Percentiles rank a stretch among this genome's conserved stretches.
phyloP scores from a whole-genome alignment of 352 stramenopile species.

The Phytophthora pseudosyringae region DNA sequence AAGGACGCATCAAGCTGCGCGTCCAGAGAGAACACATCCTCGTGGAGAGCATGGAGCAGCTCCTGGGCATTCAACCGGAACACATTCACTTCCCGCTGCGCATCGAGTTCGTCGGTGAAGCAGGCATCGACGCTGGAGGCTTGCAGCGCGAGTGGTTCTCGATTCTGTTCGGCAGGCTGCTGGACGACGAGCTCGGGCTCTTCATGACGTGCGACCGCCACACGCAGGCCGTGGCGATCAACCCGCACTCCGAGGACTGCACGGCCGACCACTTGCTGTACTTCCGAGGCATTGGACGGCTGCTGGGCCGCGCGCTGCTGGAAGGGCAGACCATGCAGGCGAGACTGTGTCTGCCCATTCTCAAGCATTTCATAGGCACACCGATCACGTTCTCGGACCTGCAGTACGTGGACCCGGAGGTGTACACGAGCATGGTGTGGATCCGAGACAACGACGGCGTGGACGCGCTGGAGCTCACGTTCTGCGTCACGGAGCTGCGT shows the following conservation, averaged over 20 bases:
- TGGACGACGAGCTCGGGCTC: conserved; percentile 71
- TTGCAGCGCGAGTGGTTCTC: conserved; percentile 86
- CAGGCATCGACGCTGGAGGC: conserved; percentile 78
- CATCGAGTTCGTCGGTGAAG: conserved; percentile 88
- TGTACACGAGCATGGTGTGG: conserved; percentile 83
- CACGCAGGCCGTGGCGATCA: conserved; percentile 77
- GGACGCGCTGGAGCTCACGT: conserved; percentile 74
- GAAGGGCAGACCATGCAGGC: conserved; percentile 82
- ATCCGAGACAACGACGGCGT: conserved; percentile 74
- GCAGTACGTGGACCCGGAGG: conserved; percentile 78
- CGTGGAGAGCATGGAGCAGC: conserved; percentile 83
- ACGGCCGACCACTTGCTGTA: conserved; percentile 89
- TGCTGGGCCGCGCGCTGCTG: conserved; percentile 73
- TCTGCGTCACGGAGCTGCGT: conserved; percentile 73
- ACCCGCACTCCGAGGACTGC: conserved; percentile 76
- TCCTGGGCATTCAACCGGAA: conserved; percentile 74
- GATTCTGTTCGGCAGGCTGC: conserved; percentile 74
- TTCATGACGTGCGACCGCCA: conserved; percentile 81
- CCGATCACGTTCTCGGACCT: conserved; percentile 86
- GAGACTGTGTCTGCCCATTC: conserved; percentile 71
- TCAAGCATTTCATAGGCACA: conserved; percentile 84
- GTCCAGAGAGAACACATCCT: conserved; percentile 78
- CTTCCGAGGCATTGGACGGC: conserved; percentile 75
- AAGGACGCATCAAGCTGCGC: conserved; percentile 85
- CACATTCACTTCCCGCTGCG: conserved; percentile 83